Percentiles rank a stretch among this genome's conserved stretches.
phyloP scores from a whole-genome alignment of 2,329 filamentous ascomycete species.

The Tolypocladium inflatum region DNA sequence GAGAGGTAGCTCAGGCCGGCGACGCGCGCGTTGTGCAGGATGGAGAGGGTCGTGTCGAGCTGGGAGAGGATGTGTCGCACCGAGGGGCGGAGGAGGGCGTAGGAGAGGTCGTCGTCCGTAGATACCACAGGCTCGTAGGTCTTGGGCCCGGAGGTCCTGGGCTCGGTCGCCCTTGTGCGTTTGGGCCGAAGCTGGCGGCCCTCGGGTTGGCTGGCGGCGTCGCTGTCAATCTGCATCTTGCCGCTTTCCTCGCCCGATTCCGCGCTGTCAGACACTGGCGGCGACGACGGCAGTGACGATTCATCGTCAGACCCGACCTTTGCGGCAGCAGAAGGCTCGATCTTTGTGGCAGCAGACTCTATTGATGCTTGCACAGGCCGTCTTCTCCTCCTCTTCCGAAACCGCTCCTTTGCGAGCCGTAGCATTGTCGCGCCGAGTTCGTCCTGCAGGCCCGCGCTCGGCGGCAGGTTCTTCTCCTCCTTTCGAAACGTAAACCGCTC shows the following conservation, averaged over 20 bases:
- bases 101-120: conserved; percentile 61
- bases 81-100: conserved; percentile 54
- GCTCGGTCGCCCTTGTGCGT: not conserved
- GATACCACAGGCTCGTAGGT: conserved; percentile 45
- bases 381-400: conserved; percentile 22
- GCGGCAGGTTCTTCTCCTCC: conserved; percentile 33
- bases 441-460: conserved; percentile 59
- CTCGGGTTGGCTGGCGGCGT: not conserved
- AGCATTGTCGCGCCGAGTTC: conserved; percentile 58
- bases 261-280: not conserved
- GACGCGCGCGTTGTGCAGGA: conserved; percentile 58
- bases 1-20: conserved; percentile 31
- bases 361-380: conserved; percentile 4
- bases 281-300: conserved; percentile 4
- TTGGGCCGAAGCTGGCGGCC: not conserved
- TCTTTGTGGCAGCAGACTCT: conserved; percentile 1
- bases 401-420: conserved; percentile 57
- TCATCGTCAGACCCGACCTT: not conserved
- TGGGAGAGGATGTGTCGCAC: conserved; percentile 61
- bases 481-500: conserved; percentile 42
- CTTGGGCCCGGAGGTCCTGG: conserved; percentile 3
- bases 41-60: conserved; percentile 59
- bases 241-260: conserved; percentile 1
- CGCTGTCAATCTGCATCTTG: not conserved
- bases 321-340: conserved; percentile 1